Base-by-base conservation (phyloP, 257 asterid species). In the Solanum lycopersicoides region DNA sequence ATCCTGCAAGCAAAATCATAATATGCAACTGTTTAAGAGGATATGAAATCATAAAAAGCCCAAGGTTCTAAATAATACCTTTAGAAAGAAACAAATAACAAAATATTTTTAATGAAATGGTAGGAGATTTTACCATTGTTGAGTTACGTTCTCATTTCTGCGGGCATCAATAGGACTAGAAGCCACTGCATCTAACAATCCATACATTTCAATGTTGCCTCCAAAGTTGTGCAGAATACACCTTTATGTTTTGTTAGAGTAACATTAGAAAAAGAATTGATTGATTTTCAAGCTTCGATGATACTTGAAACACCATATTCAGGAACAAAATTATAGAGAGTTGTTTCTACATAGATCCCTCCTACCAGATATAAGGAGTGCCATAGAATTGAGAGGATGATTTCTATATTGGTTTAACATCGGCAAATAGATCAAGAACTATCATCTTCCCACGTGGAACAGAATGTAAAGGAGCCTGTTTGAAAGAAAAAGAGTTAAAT, bases 361-460 rank as follows among this genome's bases (percentile, higher is more conserved):
- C 84, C 73, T 97, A 92, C 99, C 99, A 97, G 88, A 97, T 95
- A 88, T 94, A 97, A 80, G 98, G 99, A 87, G 98, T 94, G 91
- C 90, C 90, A 88, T 97, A 97, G 92, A 97, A 97, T 83, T 97
- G 97, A 91, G 93, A 92, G 35, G 99, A 97, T 35, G 96, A 92
- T 86, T 93, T 95, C 99, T 98, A 97, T 80, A 97, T 87, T 87
- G 99, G 99, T 89, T 95, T 93, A 91, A 92, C 98, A 87, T 97
- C 99, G 83, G 99, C 99, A 91, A 97, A 97, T 86, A 95, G 95
- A 94, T 97, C 99, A 60, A 95, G 98, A 89, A 97, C 99, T 87
- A 97, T 94, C 99, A 97, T 97, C 95, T 95, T 95, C 92, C 99
- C 99, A 86, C 89, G 92, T 83, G 98, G 99, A 91, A 97, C 99